Percentiles rank a stretch among this genome's conserved stretches.
These are phyloP conservation scores for Misopates orontium DNA, from an alignment of 257 asterid species.

Conservation along the genomic window DNA sequence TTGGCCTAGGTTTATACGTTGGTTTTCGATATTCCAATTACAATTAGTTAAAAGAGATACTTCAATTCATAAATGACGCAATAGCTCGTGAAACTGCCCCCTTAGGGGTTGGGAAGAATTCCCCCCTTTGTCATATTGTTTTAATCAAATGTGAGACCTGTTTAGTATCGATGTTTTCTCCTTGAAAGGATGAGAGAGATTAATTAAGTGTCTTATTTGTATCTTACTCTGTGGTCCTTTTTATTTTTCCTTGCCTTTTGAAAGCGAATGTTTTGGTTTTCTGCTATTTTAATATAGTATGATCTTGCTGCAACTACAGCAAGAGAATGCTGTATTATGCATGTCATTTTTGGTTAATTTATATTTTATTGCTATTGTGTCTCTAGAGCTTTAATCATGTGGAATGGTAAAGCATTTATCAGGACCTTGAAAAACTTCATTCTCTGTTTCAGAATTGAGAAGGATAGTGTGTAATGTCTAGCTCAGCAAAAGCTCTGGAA, in stretches of 20 bases:
- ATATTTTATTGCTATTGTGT: slow-evolving; percentile 17
- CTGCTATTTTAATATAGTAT: neutral
- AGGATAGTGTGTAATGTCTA: slow-evolving; percentile 55
- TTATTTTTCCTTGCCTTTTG: neutral
- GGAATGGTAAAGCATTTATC: slow-evolving; percentile 23
- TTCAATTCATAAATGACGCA: neutral
- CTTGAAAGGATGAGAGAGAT: neutral
- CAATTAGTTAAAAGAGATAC: neutral
- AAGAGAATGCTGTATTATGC: neutral
- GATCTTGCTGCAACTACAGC: slow-evolving; percentile 7
- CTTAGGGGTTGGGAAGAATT: neutral
- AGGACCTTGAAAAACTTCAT: slow-evolving; percentile 31
- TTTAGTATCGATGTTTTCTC: slow-evolving; percentile 1
- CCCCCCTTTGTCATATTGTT: neutral
- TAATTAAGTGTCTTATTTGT: neutral
- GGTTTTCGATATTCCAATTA: neutral
- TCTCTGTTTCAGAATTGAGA: slow-evolving; percentile 30
- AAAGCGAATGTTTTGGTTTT: neutral
- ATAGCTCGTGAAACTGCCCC: neutral
- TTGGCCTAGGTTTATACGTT: neutral
- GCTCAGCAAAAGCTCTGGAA: slow-evolving; percentile 65
- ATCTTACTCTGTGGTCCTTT: neutral
- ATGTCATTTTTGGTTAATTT: neutral
- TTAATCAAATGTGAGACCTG: slow-evolving; percentile 5
- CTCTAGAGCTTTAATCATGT: slow-evolving; percentile 30